Evolutionary conservation across 2,329 filamentous ascomycete species (phyloP), one percentile per base, ranked within the genome.

Genomic region (Epichloe gansuensis): DNA sequence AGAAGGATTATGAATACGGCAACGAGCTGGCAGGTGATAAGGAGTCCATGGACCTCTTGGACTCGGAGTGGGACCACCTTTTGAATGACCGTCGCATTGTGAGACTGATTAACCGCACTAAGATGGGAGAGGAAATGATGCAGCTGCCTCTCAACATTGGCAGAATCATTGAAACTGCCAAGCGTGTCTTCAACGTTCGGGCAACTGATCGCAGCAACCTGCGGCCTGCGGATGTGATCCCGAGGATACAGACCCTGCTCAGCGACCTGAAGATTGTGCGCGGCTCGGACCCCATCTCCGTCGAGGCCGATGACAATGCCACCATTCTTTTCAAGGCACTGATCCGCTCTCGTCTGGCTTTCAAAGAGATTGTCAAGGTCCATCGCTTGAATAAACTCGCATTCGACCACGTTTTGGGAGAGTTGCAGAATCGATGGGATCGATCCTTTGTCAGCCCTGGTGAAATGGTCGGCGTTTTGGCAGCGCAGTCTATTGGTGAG

Each of bases 391-490:
- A 88, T 72, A 93, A 89, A 69, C 78, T 95, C 57, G 91, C 93
- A 1, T 91, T 98, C 63, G 86, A 93, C 56, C 91, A 96, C 65
- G 82, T 98, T 46, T 69, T 98, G 41, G 93, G 93, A 59, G 91
- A 95, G 61, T 75, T 98, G 42, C 88, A 95, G 71, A 90, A 81
- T 64, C 82, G 90, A 56, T 98, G 95, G 79, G 81, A 87, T 38
- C 85, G 86, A 62, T 82, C 91, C 46, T 82, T 87, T 61, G 91
- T 95, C 56, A 88, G 83, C 61, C 91, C 93, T 47, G 93, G 94
- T 65, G 94, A 98, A 68, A 98, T 98, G 93, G 93, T 98, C 53
- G 93, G 93, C 73, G 93, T 98, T 23, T 75, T 98, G 63, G 93
- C 93, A 57, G 93, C 94, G 6, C 93, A 98, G 72, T 98, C 93